phyloP scores from a whole-genome alignment of 306 rosid genomes.

The Malus sylvestris region DNA sequence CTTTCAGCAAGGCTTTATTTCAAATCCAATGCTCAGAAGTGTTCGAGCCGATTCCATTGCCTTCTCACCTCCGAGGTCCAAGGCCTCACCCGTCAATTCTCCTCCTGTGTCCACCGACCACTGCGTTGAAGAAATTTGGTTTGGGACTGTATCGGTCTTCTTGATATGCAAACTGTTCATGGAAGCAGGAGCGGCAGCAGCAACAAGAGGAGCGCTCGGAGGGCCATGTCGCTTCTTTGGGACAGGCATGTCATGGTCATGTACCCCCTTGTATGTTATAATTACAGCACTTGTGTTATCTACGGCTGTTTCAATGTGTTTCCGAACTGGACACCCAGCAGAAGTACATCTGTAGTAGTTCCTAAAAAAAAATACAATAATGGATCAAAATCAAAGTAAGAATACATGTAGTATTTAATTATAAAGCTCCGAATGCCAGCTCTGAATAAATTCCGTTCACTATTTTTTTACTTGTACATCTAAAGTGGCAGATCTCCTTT shows the following conservation, averaged over 20 bases:
- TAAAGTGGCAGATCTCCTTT: not conserved
- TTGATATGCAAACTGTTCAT: slow-evolving; percentile 44
- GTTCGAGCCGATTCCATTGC: slow-evolving; percentile 98
- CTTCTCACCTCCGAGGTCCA: slow-evolving; percentile 93
- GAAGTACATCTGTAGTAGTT: slow-evolving; percentile 99
- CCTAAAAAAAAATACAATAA: slow-evolving; percentile 34
- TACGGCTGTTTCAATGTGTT: slow-evolving; percentile 76
- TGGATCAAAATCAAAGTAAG: slow-evolving; percentile 15
- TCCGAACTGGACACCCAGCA: slow-evolving; percentile 97
- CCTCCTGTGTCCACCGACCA: slow-evolving; percentile 88
- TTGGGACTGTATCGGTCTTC: slow-evolving; percentile 34
- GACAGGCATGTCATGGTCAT: slow-evolving; percentile 92
- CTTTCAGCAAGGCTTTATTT: slow-evolving; percentile 90
- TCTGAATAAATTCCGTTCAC: not conserved
- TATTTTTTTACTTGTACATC: not conserved
- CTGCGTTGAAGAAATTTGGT: slow-evolving; percentile 43
- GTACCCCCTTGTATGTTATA: slow-evolving; percentile 88
- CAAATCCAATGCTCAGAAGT: slow-evolving; percentile 94
- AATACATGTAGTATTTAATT: not conserved
- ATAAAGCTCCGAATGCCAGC: not conserved
- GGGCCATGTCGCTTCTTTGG: slow-evolving; percentile 91
- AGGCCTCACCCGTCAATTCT: slow-evolving; percentile 85
- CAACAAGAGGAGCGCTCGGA: slow-evolving; percentile 74
- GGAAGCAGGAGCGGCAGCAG: slow-evolving; percentile 73
- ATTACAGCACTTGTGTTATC: slow-evolving; percentile 62